These are phyloP conservation scores for Pseudonectria buxi DNA, from an alignment of 2,329 filamentous ascomycete genomes.

Conservation along the genomic window DNA sequence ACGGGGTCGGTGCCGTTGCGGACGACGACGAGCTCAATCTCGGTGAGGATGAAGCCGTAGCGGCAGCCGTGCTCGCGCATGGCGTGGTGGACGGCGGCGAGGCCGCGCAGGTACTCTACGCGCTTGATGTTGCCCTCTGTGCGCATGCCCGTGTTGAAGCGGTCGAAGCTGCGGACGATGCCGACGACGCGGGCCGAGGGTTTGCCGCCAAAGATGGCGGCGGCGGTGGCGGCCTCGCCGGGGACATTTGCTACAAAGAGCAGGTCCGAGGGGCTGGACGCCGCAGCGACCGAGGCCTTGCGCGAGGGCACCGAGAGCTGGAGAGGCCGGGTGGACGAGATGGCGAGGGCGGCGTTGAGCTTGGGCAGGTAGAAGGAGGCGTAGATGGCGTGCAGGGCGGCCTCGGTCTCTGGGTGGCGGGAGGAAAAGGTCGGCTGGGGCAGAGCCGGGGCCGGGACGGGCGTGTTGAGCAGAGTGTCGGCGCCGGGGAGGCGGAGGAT, in stretches of 20 bases:
- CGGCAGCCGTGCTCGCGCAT: constrained; percentile 92
- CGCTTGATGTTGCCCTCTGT: constrained; percentile 76
- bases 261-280: constrained; percentile 39
- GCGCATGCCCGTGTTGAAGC: constrained; percentile 94
- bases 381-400: constrained; percentile 68
- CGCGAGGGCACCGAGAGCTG: constrained; percentile 39
- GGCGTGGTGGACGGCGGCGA: constrained; percentile 78
- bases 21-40: constrained; percentile 89
- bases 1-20: constrained; percentile 66
- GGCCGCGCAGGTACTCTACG: constrained; percentile 80
- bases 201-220: constrained; percentile 44
- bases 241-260: constrained; percentile 60
- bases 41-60: constrained; percentile 93
- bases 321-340: constrained; percentile 63
- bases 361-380: constrained; percentile 75
- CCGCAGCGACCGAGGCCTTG: constrained; percentile 20
- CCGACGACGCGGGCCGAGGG: constrained; percentile 60
- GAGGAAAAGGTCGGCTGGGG: constrained; percentile 50
- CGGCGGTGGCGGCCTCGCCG: constrained; percentile 49
- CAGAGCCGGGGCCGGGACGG: constrained; percentile 56
- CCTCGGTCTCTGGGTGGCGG: constrained; percentile 71
- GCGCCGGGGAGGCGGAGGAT: constrained; percentile 70
- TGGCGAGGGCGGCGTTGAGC: constrained; percentile 74
- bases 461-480: constrained; percentile 63
- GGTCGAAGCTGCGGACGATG: constrained; percentile 84